phyloP scores from a whole-genome alignment of 345 rosid genomes.

The Hibiscus mutabilis region DNA sequence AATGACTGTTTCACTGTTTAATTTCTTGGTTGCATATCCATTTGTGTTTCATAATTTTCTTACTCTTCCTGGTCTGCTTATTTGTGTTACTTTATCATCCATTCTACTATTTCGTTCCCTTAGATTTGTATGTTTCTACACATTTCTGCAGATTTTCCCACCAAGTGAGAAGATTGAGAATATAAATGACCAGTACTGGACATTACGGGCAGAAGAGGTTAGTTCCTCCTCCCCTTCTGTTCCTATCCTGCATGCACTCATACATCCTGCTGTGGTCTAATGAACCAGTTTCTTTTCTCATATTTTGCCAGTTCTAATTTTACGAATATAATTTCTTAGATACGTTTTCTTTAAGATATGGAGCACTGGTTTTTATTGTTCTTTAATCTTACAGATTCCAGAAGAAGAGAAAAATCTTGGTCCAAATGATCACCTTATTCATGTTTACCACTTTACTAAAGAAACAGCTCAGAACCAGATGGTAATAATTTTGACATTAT shows the following conservation, averaged over 20 bases:
- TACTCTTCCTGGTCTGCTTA: background rate
- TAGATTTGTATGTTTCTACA: background rate
- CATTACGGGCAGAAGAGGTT: conserved; percentile 96
- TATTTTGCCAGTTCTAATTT: background rate
- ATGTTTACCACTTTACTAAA: conserved; percentile 84
- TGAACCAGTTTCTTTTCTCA: background rate
- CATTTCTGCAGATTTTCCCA: conserved; percentile 68
- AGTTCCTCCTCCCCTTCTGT: conserved; percentile 10
- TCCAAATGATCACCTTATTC: conserved; percentile 80
- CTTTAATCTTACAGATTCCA: conserved; percentile 45
- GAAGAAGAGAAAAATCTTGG: conserved; percentile 97
- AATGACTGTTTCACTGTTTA: background rate
- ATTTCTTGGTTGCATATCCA: background rate
- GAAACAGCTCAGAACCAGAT: conserved; percentile 77
- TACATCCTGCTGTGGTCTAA: background rate
- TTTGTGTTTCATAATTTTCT: background rate
- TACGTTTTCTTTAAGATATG: background rate
- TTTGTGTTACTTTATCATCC: conserved; percentile 3
- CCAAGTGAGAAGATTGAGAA: conserved; percentile 77
- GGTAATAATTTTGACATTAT: conserved; percentile 17
- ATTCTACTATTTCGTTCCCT: background rate
- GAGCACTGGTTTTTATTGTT: background rate
- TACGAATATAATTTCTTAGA: background rate
- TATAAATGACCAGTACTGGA: conserved; percentile 96
- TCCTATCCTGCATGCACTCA: background rate